phyloP scores from a whole-genome alignment of 139 green algal species.

The Zygnema circumcarinatum region DNA sequence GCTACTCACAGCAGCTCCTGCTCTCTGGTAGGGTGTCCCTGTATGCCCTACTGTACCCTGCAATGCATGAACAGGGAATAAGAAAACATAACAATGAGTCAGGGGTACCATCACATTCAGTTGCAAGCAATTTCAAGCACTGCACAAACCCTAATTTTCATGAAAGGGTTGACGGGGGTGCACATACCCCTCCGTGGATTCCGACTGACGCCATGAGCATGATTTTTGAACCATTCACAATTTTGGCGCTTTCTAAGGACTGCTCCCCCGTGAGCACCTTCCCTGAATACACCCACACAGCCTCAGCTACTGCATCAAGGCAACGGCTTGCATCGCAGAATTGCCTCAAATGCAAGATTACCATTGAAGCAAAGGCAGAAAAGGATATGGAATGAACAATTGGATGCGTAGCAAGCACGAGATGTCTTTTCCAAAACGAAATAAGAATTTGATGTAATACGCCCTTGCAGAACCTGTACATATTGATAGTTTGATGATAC shows the following conservation, averaged over 20 bases:
- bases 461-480: no score
- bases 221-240: background rate
- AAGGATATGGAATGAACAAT: no score
- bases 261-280: conserved; percentile 1
- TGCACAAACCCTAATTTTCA: background rate
- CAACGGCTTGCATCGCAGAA: no score
- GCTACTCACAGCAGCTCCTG: background rate
- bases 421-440: no score
- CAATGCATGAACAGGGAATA: background rate
- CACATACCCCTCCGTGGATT: conserved; percentile 3
- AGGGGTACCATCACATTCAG: no score
- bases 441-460: no score
- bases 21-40: background rate
- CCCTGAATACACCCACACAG: background rate
- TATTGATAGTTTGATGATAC: no score
- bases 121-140: background rate
- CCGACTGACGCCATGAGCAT: conserved; percentile 31
- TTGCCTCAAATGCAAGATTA: no score
- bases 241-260: conserved; percentile 5
- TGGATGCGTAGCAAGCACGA: no score
- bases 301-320: no score
- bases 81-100: background rate
- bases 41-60: no score
- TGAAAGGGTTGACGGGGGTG: background rate
- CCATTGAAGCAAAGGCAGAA: no score